Evolutionary conservation across 306 rosid species (phyloP), one percentile per base, ranked within the genome.

Genomic region (Rubus idaeus): DNA sequence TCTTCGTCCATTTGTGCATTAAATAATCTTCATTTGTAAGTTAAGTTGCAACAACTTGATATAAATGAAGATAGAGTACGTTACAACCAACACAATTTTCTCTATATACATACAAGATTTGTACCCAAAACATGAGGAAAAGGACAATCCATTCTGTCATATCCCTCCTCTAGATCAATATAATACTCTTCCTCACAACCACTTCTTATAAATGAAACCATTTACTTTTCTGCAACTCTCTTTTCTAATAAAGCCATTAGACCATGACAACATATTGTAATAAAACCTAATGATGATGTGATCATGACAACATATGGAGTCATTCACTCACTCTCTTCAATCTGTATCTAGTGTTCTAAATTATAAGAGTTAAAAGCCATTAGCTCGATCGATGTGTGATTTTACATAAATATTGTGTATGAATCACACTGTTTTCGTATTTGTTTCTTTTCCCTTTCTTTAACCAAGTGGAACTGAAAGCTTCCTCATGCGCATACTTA

Each of bases 161-260:
- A 67, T 70, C n/a, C 23, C 71, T 52, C 63, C 75, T 70, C 47
- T 41, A n/a, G 14, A 72, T 76, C 71, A 80, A 20, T 78, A 37
- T 74, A 71, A 49, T 73, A 79, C n/a, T 57, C 44, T 21, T 35
- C 75, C 78, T 83, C 60, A 35, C 77, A 88, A 75, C 83, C 82
- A 83, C 85, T 71, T 73, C 62, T 4, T 66, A 60, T 69, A 75
- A 50, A 75, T 82, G 63, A 84, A 71, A 49, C 49, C 70, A 51
- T 49, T 64, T 64, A 50, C 16, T 21, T 75, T 35, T 75, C 61
- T 39, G 40, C 6, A 35, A 62, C 55, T 6, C 1, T 3, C 11
- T 46, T 4, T 20, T 7, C 10, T 45, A 26, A 50, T 35, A 76
- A 75, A 12, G 57, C 14, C 35, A 75, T 13, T 75, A 35, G 60